Conservation (phyloP, 2,329 filamentous ascomycete species). For the Aspergillus terreus region DNA sequence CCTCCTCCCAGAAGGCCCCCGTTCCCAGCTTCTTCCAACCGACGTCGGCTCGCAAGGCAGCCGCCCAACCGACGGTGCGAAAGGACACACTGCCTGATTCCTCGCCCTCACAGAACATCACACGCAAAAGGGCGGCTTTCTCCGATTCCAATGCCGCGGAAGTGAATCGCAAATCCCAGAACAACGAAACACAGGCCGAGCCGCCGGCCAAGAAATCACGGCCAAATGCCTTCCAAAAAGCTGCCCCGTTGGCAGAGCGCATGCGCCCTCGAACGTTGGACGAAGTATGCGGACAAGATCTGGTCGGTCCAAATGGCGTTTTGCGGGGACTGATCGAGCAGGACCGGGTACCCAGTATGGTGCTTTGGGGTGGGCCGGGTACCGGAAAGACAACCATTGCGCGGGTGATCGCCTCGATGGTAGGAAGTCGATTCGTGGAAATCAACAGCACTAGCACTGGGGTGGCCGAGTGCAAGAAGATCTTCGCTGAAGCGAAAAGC, state of each 20-base stretch:
- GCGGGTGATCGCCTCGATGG: conserved; percentile 77
- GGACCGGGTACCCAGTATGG: conserved; percentile 87
- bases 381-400: conserved; percentile 68
- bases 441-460: conserved; percentile 90
- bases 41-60: conserved; percentile 44
- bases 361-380: conserved; percentile 64
- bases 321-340: conserved; percentile 81
- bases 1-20: conserved; percentile 36
- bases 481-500: conserved; percentile 78
- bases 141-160: conserved; percentile 11
- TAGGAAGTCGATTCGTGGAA: conserved; percentile 84
- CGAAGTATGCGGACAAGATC: conserved; percentile 84
- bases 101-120: conserved; percentile 23
- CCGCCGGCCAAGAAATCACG: conserved; percentile 63
- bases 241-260: conserved; percentile 84
- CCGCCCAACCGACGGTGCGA: conserved; percentile 20
- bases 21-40: conserved; percentile 55
- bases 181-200: conserved; percentile 28
- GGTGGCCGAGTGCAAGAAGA: conserved; percentile 85
- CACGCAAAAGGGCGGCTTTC: conserved; percentile 29
- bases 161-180: conserved; percentile 15
- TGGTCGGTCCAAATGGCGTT: conserved; percentile 81
- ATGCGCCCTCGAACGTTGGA: conserved; percentile 85
- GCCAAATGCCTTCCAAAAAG: conserved; percentile 59
- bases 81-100: conserved; percentile 20